These are phyloP conservation scores for Sporothrix schenckii DNA, from an alignment of 2,329 filamentous ascomycete species.

Conservation along the genomic window DNA sequence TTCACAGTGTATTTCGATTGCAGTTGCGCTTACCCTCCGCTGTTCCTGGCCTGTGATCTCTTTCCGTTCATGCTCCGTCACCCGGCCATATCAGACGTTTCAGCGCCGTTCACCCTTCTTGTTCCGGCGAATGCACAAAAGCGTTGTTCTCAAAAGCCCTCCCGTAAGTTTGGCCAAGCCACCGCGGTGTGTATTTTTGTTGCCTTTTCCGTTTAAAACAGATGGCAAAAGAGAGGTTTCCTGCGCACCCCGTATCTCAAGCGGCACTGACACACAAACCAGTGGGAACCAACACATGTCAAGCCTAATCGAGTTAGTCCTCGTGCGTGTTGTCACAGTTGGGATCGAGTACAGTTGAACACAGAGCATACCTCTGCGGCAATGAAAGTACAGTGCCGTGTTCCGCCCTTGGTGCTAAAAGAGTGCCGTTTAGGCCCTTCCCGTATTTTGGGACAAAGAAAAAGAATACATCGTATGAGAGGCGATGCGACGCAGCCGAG, in stretches of 20 bases:
- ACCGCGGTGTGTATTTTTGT: not conserved
- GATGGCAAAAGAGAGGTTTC: too few relatives aligned
- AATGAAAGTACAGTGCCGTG: not conserved
- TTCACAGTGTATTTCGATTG: not conserved
- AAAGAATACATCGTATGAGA: not conserved
- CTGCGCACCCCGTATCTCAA: not conserved
- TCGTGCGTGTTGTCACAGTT: not conserved
- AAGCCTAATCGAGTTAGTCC: not conserved
- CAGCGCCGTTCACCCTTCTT: not conserved
- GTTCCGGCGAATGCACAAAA: not conserved
- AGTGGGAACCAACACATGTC: not conserved
- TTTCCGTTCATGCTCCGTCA: not conserved
- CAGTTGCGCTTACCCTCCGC: not conserved
- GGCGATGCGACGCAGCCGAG: not conserved
- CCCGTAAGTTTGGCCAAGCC: not conserved
- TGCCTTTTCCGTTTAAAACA: not conserved
- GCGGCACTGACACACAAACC: not conserved
- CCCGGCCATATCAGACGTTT: not conserved
- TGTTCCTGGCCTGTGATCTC: not conserved
- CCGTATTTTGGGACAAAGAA: not conserved
- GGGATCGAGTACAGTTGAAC: not conserved
- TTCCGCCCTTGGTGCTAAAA: not conserved
- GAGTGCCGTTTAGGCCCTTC: constrained; percentile 18
- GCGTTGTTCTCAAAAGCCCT: not conserved
- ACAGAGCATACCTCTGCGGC: not conserved